These are phyloP conservation scores for Fusarium chuoi DNA, from an alignment of 2,329 filamentous ascomycete species.

Conservation along the genomic window DNA sequence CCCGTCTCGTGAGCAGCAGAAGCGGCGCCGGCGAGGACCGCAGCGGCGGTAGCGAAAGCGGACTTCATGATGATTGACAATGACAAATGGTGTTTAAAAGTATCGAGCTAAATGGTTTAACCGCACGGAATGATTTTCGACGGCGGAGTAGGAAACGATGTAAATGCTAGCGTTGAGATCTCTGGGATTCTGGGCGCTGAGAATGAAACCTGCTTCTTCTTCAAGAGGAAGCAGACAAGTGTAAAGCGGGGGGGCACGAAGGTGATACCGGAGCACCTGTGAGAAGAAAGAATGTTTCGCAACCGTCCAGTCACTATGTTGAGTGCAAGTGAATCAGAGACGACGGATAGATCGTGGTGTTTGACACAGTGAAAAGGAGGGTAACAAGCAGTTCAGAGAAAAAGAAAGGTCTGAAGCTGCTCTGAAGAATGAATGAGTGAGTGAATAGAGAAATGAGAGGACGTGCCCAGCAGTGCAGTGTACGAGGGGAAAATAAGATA, in stretches of 20 bases:
- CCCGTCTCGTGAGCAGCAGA: slow-evolving; percentile 55
- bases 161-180: slow-evolving; percentile 29
- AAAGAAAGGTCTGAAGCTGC: slow-evolving; percentile 32
- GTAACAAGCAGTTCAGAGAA: slow-evolving; percentile 44
- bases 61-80: slow-evolving; percentile 50
- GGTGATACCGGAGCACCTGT: slow-evolving; percentile 52
- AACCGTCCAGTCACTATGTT: slow-evolving; percentile 30
- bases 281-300: slow-evolving; percentile 43
- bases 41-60: slow-evolving; percentile 45
- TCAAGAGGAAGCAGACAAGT: slow-evolving; percentile 18
- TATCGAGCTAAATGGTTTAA: background rate
- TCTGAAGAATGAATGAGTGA: slow-evolving; percentile 22
- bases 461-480: slow-evolving; percentile 49
- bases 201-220: slow-evolving; percentile 33
- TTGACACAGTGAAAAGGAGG: slow-evolving; percentile 41
- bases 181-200: slow-evolving; percentile 39
- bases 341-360: slow-evolving; percentile 25
- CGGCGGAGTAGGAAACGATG: background rate
- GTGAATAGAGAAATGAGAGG: slow-evolving; percentile 43
- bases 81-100: slow-evolving; percentile 6
- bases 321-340: slow-evolving; percentile 33
- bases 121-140: background rate
- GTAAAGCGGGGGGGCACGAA: slow-evolving; percentile 20
- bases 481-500: slow-evolving; percentile 16
- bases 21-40: slow-evolving; percentile 53